These are phyloP conservation scores for Leccinum uliginosum DNA, from an alignment of 768 basidiomycete species.

Conservation along the genomic window DNA sequence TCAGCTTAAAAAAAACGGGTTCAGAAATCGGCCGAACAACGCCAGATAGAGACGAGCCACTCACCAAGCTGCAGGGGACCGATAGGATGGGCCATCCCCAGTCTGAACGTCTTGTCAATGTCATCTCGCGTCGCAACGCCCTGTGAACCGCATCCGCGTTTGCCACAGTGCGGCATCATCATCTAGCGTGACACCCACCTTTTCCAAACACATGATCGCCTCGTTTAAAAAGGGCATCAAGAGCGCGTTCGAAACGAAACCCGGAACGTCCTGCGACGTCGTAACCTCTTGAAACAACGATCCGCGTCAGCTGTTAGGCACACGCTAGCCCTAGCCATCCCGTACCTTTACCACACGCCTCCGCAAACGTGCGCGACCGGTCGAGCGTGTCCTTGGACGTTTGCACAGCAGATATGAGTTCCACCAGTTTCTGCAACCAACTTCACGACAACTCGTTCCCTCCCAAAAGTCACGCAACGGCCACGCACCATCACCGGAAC, in stretches of 20 bases:
- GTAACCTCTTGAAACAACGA: constrained; percentile 69
- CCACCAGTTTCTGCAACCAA: constrained; percentile 74
- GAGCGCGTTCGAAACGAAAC: constrained; percentile 91
- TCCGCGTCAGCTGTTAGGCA: background rate
- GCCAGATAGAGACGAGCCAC: background rate
- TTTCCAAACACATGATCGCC: constrained; percentile 92
- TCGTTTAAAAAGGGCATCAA: constrained; percentile 99
- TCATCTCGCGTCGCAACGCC: constrained; percentile 92
- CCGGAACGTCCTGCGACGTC: constrained; percentile 86
- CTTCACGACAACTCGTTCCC: background rate
- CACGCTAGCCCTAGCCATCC: background rate
- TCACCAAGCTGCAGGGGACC: constrained; percentile 84
- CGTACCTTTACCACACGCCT: constrained; percentile 84
- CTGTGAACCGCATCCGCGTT: constrained; percentile 30
- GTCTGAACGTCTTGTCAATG: constrained; percentile 89
- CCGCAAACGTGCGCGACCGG: constrained; percentile 74
- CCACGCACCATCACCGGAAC: constrained; percentile 87
- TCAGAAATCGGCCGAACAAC: background rate
- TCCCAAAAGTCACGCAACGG: background rate
- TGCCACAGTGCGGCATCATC: background rate
- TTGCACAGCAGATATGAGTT: constrained; percentile 91
- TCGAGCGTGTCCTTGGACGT: constrained; percentile 74
- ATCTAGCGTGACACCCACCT: constrained; percentile 38
- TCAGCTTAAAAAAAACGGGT: constrained; percentile 19
- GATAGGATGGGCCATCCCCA: constrained; percentile 96